Percentiles rank a stretch among this genome's conserved stretches.
Conservation (phyloP, 345 rosid genomes). For the Noccaea caerulescens region DNA sequence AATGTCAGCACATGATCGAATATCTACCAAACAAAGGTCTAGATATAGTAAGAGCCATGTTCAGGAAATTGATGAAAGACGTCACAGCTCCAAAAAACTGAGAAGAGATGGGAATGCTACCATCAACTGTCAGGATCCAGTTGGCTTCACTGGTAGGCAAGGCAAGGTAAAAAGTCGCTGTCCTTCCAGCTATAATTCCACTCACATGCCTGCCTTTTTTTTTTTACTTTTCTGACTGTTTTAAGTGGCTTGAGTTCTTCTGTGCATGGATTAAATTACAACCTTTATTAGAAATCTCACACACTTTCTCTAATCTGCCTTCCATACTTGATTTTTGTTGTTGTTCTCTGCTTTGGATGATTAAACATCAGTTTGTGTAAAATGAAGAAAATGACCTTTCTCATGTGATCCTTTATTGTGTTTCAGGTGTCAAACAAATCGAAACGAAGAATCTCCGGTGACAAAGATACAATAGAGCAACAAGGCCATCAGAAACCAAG, state of each 20-base stretch:
- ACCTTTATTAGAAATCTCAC: too few species aligned
- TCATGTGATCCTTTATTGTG: not conserved
- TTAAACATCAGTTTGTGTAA: conserved; percentile 2
- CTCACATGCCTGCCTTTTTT: conserved; percentile 4
- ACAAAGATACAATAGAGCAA: conserved; percentile 35
- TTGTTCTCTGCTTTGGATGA: not conserved
- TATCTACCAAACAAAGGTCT: conserved; percentile 44
- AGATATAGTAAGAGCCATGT: conserved; percentile 35
- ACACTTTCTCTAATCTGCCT: too few species aligned
- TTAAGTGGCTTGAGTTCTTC: not conserved
- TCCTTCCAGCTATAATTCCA: conserved; percentile 21
- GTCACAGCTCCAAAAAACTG: conserved; percentile 28
- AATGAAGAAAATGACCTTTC: not conserved
- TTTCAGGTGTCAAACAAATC: conserved; percentile 26
- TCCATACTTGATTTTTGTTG: not conserved
- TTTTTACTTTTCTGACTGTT: conserved; percentile 27
- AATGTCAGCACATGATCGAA: conserved; percentile 37
- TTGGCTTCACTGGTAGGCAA: conserved; percentile 51
- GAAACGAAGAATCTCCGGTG: conserved; percentile 25
- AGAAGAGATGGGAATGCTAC: conserved; percentile 44
- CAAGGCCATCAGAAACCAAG: conserved; percentile 19
- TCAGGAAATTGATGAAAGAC: conserved; percentile 37
- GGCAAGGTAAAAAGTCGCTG: conserved; percentile 59
- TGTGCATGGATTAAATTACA: too few species aligned
- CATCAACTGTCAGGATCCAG: conserved; percentile 50